Evolutionary conservation across 768 basidiomycete genomes (phyloP), one percentile per base, ranked within the genome.

Genomic region (Calocybe gangraenosa): DNA sequence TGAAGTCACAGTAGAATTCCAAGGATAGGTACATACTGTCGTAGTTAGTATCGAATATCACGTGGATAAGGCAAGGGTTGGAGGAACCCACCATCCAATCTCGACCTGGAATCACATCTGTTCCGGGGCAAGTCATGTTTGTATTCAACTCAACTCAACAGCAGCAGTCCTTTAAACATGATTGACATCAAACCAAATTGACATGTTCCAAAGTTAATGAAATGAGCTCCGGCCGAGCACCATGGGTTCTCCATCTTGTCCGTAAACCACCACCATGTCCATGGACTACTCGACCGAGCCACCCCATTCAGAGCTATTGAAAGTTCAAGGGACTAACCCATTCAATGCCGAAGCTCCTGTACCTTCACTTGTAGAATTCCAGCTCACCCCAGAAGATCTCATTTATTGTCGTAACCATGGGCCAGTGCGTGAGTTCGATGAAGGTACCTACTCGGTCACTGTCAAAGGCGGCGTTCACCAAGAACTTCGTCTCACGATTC

Each of bases 391-490:
- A 1, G 73, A 76, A 42, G 74, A 75, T 36, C 67, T 82, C n/a
- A 68, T 81, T 8, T 90, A 85, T 55, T 79, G 78, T 48, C 78
- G 87, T 25, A 88, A 88, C 54, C 86, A 88, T 54, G 79, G 84
- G 36, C 73, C 72, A 46, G 79, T 79, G 25, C 64, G 72, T 9
- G 69, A 74, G 37, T 74, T 79, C 40, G 69, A 74, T 47, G 68
- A 69, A 19, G 65, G 67, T n/a, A 55, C 63, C 2, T 80, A 75
- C 59, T 54, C 50, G 3, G 40, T 81, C 21, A 56, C 62, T 15
- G 50, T 79, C 41, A 68, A 65, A 25, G 70, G 66, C 37, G 54
- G 58, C 10, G 57, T 60, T 41, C 58, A 65, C 31, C 53, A 54
- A 21, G 65, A 70, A 9, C 36, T 65, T 17, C 53, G 53, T 2